Conservation (phyloP, 73 alveolate genomes). For the Stentor coeruleus region DNA sequence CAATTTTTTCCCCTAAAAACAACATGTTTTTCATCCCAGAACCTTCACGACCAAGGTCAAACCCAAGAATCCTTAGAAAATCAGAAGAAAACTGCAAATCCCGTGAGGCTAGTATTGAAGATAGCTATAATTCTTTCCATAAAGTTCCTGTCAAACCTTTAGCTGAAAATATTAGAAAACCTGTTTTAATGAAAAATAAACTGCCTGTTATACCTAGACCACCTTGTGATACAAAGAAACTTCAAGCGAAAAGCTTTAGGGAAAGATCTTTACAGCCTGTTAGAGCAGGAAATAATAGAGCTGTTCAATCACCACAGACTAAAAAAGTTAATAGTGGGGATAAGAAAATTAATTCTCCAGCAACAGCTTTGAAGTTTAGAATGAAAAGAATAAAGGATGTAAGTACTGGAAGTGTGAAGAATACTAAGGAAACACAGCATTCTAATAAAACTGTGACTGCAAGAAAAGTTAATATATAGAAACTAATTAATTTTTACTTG, state of each 20-base stretch:
- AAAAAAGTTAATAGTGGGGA: too few species aligned
- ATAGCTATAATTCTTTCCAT: neutral
- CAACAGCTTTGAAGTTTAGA: neutral
- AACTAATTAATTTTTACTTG: too few species aligned
- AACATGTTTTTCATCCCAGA: neutral
- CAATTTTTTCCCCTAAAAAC: too few species aligned
- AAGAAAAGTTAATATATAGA: too few species aligned
- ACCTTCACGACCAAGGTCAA: neutral
- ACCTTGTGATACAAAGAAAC: neutral
- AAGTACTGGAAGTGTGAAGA: neutral
- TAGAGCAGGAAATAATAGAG: neutral
- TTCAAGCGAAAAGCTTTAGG: neutral
- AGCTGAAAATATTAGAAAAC: neutral
- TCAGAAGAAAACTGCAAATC: neutral
- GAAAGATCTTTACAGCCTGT: neutral
- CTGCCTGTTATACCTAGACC: neutral
- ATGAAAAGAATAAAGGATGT: neutral
- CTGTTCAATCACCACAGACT: neutral
- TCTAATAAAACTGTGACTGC: too few species aligned
- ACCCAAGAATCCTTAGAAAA: neutral
- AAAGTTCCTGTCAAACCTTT: neutral
- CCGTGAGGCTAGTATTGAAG: neutral
- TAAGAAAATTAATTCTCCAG: too few species aligned
- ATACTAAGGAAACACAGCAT: too few species aligned
- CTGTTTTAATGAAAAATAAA: neutral